Base-by-base conservation (phyloP, 129 eudicot species). In the Calendula officinalis region DNA sequence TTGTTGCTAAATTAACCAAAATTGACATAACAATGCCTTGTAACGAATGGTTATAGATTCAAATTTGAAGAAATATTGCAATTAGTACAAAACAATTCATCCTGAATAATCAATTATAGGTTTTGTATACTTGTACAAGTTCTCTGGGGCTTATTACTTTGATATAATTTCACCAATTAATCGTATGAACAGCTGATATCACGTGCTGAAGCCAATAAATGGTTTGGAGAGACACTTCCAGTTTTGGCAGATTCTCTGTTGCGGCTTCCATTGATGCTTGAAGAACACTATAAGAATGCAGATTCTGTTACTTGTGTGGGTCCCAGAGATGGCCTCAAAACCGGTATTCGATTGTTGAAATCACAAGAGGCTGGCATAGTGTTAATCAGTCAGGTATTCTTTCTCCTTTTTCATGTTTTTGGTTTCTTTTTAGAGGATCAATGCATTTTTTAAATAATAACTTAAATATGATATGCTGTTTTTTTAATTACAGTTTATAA, bases 261-360 rank as follows among this genome's bases (percentile, higher is more conserved):
- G 78, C 62, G 77, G 60, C 69, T 92, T 75, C 96, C 98, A 0
- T 57, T 51, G 3, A 64, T 87, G 59, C 75, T 87, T 49, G 88
- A 84, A 68, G 69, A 72, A 73, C 95, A 87, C 57, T 87, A 81
- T 81, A 56, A 35, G 37, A 61, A 62, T 72, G 75, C 84, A 37
- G 85, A 78, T 43, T 67, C 70, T 4, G 33, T 70, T 56, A 58
- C 17, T 40, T 38, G 50, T 70, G 6, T 37, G 14, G 82, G 74
- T 42, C 53, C 56, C 48, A 80, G 79, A 62, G 64, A 60, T 76
- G 90, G 79, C 78, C 73, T 80, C 56, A 77, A 73, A 69, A 81
- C 91, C 5, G 79, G 89, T 53, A 88, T 92, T 72, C 86, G 91
- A n/a, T 59, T 92, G 47, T 70, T 92, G 83, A 91, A 83, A 54